A percentile compares a stretch with the other conserved stretches of the same genome.
phyloP scores from a whole-genome alignment of 352 stramenopile species.

The Pythium rhizo-oryzae region DNA sequence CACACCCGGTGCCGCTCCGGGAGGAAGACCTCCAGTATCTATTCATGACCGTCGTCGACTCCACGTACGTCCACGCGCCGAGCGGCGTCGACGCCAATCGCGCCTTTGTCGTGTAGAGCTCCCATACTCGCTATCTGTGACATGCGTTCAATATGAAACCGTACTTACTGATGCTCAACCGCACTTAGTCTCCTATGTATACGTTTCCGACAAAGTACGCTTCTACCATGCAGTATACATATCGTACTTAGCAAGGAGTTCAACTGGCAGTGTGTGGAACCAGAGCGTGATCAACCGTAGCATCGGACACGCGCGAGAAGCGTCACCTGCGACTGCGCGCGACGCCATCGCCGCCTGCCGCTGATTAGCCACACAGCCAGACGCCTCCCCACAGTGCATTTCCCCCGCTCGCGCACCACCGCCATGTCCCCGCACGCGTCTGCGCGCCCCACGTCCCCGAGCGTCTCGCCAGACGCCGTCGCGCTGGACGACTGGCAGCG shows the following conservation, averaged over 20 bases:
- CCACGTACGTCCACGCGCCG: not conserved
- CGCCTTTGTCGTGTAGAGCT: not conserved
- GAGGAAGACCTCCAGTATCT: slow-evolving; percentile 27
- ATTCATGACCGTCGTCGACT: slow-evolving; percentile 25
- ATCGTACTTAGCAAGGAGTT: slow-evolving; percentile 5
- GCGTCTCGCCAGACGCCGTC: not conserved
- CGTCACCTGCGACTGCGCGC: not conserved
- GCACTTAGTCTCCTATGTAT: not conserved
- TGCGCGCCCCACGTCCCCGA: not conserved
- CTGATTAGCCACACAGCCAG: not conserved
- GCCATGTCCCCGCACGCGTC: not conserved
- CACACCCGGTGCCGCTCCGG: slow-evolving; percentile 20
- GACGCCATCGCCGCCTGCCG: not conserved
- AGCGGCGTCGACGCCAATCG: not conserved
- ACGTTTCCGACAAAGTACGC: not conserved
- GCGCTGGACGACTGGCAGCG: slow-evolving; percentile 6
- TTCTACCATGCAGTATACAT: not conserved
- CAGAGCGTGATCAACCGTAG: slow-evolving; percentile 9
- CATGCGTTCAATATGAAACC: not conserved
- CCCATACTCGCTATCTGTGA: not conserved
- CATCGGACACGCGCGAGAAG: slow-evolving; percentile 19
- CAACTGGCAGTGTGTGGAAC: not conserved
- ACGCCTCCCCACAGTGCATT: not conserved
- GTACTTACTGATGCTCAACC: not conserved
- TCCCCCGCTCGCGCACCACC: not conserved